phyloP scores from a whole-genome alignment of 805 yeast genomes.

The Phaffomyces thermotolerans region DNA sequence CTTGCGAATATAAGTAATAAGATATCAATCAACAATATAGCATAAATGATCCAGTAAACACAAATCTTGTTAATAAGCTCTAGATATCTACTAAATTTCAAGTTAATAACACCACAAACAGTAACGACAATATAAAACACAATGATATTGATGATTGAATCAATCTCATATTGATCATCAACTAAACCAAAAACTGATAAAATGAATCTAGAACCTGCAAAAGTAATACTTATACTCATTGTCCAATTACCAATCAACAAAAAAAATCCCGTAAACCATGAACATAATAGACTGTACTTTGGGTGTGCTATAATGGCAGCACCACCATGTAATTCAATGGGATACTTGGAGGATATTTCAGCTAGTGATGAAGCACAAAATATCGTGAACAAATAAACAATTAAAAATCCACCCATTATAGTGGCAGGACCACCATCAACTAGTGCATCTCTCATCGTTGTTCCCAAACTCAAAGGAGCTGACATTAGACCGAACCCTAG shows the following conservation, averaged over 20 bases:
- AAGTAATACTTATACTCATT: conserved; percentile 64
- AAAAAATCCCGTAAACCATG: conserved; percentile 80
- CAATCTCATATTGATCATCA: conserved; percentile 50
- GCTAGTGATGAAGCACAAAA: conserved; percentile 66
- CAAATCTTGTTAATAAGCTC: conserved; percentile 61
- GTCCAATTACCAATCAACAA: conserved; percentile 71
- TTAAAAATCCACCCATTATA: conserved; percentile 65
- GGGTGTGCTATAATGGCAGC: conserved; percentile 63
- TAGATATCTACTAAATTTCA: conserved; percentile 49
- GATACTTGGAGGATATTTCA: conserved; percentile 71
- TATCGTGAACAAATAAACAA: conserved; percentile 56
- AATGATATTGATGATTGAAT: conserved; percentile 46
- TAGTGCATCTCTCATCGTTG: conserved; percentile 64
- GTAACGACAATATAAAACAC: conserved; percentile 51
- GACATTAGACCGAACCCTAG: conserved; percentile 78
- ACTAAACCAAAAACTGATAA: conserved; percentile 59
- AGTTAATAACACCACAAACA: conserved; percentile 55
- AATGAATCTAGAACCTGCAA: conserved; percentile 70
- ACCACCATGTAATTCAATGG: conserved; percentile 71
- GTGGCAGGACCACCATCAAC: conserved; percentile 75
- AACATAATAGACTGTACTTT: conserved; percentile 45
- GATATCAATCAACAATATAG: conserved; percentile 61
- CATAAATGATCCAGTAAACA: conserved; percentile 69
- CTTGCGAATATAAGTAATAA: conserved; percentile 50
- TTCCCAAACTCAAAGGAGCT: conserved; percentile 71